phyloP scores from a whole-genome alignment of 768 basidiomycete species.

The Mycena amicta region DNA sequence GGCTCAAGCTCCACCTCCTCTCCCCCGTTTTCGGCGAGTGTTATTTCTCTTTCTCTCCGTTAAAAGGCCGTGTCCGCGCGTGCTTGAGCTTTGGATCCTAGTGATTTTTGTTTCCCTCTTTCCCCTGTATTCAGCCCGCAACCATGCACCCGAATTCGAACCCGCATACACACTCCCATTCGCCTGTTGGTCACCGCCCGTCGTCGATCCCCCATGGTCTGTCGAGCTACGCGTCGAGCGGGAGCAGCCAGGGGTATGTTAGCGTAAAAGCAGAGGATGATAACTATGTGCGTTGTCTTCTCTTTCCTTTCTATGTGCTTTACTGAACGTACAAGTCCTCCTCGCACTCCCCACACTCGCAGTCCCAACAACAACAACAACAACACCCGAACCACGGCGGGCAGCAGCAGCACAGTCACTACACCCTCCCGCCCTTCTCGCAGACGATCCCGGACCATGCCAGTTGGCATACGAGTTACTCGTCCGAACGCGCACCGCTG shows the following conservation, averaged over 20 bases:
- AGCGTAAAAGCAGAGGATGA: slow-evolving; percentile 74
- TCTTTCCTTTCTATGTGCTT: slow-evolving; percentile 6
- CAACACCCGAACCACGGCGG: not conserved
- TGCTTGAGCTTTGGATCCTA: slow-evolving; percentile 54
- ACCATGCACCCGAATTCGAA: slow-evolving; percentile 47
- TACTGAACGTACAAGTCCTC: slow-evolving; percentile 15
- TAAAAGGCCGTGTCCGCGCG: slow-evolving; percentile 30
- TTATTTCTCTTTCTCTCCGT: slow-evolving; percentile 46
- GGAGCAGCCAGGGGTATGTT: slow-evolving; percentile 36
- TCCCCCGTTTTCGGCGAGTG: slow-evolving; percentile 88
- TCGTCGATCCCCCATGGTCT: slow-evolving; percentile 20
- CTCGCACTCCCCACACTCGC: slow-evolving; percentile 12
- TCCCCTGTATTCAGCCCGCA: slow-evolving; percentile 62
- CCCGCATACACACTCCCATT: slow-evolving; percentile 49
- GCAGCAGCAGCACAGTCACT: slow-evolving; percentile 39
- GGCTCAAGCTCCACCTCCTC: slow-evolving; percentile 62
- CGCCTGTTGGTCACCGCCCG: slow-evolving; percentile 52
- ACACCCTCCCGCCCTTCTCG: slow-evolving; percentile 52
- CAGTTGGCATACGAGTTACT: slow-evolving; percentile 60
- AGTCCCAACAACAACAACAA: no score
- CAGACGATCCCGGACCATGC: slow-evolving; percentile 43
- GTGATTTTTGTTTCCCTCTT: slow-evolving; percentile 50
- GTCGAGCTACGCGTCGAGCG: not conserved
- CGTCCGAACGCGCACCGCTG: slow-evolving; percentile 63
- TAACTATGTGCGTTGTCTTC: slow-evolving; percentile 52